Base-by-base conservation (phyloP, 768 basidiomycete species). In the Suillus sp. region DNA sequence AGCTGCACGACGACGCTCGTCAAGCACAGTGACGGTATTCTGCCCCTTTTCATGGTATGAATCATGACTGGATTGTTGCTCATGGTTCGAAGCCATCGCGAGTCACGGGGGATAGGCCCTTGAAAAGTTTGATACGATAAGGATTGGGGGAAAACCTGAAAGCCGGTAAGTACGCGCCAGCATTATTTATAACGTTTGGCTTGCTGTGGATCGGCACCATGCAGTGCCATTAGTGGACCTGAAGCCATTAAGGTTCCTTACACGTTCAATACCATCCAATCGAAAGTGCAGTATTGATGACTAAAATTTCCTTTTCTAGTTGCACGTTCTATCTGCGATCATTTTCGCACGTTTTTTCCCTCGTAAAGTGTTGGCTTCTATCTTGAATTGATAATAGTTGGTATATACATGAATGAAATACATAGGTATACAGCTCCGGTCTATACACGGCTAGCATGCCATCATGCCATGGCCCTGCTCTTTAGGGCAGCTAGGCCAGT, bases 1-100 rank as follows among this genome's bases (percentile, higher is more conserved):
- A 35, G 95, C 94, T 37, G 86, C 87, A 20, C 91, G 84, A 66
- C 95, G 86, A 56, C 87, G 85, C 73, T 90, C 86, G 71, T 90
- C 89, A 57, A 92, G 83, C 13, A 69, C 73, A 66, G 74, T 20
- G 70, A 79, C 66, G 69, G 79, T 64, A 71, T 73, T 1, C 35
- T 51, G 62, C 5, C 30, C 25, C 61, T 76, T 77, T 22, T 76
- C 74, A 2, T 63, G 61, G 57, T 70, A 77, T 4, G 76, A 77
- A 4, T 27, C 76, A 11, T 69, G 72, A 27, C 72, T 75, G 42
- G 76, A 75, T 32, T 64, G 51, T 51, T 67, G 70, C 50, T 75
- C 73, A 7, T 47, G 50, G 11, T 11, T 42, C 57, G 54, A 64
- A 22, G 71, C 54, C 74, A 75, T 75, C 6, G 62, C 25, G 27